Conservation (phyloP, 2,329 filamentous ascomycete genomes). For the Davidsoniella eucalypti region DNA sequence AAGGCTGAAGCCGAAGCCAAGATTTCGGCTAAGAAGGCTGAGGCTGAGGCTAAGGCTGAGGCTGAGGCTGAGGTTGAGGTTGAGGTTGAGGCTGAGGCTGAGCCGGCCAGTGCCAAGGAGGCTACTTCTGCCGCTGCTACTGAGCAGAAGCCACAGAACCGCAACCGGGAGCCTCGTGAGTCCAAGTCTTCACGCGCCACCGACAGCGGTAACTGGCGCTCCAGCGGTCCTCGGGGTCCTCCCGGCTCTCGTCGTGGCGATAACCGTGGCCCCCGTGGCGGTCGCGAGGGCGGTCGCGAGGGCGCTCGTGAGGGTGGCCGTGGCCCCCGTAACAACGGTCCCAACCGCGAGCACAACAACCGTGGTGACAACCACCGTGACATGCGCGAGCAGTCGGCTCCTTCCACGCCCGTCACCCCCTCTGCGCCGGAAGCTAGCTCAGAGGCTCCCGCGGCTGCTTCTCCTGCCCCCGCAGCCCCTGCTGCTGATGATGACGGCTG, state of each 20-base stretch:
- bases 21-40: constrained; percentile 21
- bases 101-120: constrained; percentile 15
- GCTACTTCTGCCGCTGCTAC: constrained; percentile 17
- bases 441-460: constrained; percentile 16
- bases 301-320: constrained; percentile 2
- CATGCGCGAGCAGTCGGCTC: constrained; percentile 17
- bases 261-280: constrained; percentile 24
- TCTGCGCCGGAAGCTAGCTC: constrained; percentile 14
- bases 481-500: constrained; percentile 43
- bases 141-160: constrained; percentile 25
- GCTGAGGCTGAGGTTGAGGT: too few relatives aligned
- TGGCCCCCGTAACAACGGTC: background rate
- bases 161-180: constrained; percentile 24
- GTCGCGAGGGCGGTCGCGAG: constrained; percentile 20
- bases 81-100: constrained; percentile 17
- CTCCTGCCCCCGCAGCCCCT: constrained; percentile 16
- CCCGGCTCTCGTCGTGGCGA: constrained; percentile 30
- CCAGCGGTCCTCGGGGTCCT: constrained; percentile 24
- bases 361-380: constrained; percentile 6
- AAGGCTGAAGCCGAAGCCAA: constrained; percentile 21
- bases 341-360: constrained; percentile 2
- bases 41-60: constrained; percentile 15
- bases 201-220: constrained; percentile 46
- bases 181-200: constrained; percentile 34
- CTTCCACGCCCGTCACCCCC: constrained; percentile 15